These are phyloP conservation scores for Phytopythium delawarense DNA, from an alignment of 352 stramenopile genomes.

Conservation along the genomic window DNA sequence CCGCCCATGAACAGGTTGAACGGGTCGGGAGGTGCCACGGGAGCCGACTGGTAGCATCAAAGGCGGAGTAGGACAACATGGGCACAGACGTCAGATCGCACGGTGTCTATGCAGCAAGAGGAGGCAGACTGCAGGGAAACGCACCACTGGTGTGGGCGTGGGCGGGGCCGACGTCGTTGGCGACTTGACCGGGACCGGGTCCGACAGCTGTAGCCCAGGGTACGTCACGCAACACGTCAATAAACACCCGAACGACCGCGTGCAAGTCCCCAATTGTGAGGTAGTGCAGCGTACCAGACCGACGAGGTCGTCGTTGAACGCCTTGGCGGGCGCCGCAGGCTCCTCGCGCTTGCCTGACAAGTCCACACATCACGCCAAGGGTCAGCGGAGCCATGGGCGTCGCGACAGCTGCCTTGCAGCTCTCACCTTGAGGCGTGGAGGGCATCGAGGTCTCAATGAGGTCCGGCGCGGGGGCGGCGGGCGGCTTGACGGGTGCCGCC, in stretches of 20 bases:
- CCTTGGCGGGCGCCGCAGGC: slow-evolving; percentile 33
- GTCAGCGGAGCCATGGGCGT: neutral
- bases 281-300: slow-evolving; percentile 42
- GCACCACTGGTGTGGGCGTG: slow-evolving; percentile 35
- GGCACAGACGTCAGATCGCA: slow-evolving; percentile 1
- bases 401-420: neutral
- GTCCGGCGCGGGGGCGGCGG: slow-evolving; percentile 39
- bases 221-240: neutral
- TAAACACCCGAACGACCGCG: neutral
- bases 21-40: slow-evolving; percentile 38
- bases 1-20: slow-evolving; percentile 70
- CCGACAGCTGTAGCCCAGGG: slow-evolving; percentile 33
- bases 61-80: slow-evolving; percentile 3
- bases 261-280: too few species aligned
- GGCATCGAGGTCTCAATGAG: slow-evolving; percentile 70
- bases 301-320: slow-evolving; percentile 80
- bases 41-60: slow-evolving; percentile 11
- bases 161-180: slow-evolving; percentile 28
- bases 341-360: slow-evolving; percentile 54
- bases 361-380: neutral
- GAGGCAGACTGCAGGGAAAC: neutral
- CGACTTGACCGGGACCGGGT: slow-evolving; percentile 46
- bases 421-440: slow-evolving; percentile 21
- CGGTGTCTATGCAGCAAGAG: neutral
- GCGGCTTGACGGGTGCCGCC: slow-evolving; percentile 12